These are phyloP conservation scores for Suhomyces guaymorum DNA, from an alignment of 1,139 yeast species.

Conservation along the genomic window DNA sequence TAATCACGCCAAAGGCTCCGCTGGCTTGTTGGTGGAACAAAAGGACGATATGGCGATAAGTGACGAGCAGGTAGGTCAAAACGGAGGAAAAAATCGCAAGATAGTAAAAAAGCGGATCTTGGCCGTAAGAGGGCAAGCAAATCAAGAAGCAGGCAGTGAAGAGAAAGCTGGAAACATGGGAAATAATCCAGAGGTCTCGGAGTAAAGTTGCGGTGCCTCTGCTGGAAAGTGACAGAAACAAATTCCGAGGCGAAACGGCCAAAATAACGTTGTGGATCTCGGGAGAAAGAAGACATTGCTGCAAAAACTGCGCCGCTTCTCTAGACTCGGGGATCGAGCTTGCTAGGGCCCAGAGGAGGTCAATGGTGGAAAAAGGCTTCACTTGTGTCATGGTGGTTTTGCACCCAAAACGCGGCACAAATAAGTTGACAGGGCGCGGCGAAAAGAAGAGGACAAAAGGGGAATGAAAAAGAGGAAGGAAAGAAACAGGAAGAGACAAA, in stretches of 20 bases:
- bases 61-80: constrained; percentile 24
- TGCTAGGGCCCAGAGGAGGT: no score
- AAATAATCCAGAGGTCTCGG: no score
- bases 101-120: constrained; percentile 5
- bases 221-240: neutral
- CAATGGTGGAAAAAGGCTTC: no score
- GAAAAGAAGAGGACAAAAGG: no score
- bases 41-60: constrained; percentile 20
- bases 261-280: neutral
- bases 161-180: constrained; percentile 9
- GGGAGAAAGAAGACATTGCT: neutral
- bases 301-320: neutral
- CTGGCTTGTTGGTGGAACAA: constrained; percentile 4
- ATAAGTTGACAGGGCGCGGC: no score
- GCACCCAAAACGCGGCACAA: no score
- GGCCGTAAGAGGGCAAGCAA: neutral
- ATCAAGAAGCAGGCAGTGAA: no score
- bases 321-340: no score
- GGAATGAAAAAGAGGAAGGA: no score
- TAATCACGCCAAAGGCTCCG: constrained; percentile 25
- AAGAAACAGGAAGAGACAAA: no score
- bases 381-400: no score
- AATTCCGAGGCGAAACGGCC: neutral
- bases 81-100: constrained; percentile 14
- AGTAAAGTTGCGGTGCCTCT: no score